A percentile compares a stretch with the other conserved stretches of the same genome.
These are phyloP conservation scores for Dactylellina drechsleri DNA, from an alignment of 2,329 filamentous ascomycete species.

Conservation along the genomic window DNA sequence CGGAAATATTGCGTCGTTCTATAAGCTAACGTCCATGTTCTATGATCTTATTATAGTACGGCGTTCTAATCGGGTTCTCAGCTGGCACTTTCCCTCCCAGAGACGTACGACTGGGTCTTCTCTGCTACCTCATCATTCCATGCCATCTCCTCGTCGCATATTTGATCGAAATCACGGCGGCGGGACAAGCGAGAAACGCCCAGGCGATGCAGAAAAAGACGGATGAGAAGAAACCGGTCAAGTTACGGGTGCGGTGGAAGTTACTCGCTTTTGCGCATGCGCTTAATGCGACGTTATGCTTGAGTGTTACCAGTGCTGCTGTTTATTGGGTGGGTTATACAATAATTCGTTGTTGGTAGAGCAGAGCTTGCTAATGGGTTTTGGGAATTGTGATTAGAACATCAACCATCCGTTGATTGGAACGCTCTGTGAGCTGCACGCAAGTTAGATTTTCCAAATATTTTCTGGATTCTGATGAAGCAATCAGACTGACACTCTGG, in stretches of 20 bases:
- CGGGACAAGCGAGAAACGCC: constrained; percentile 77
- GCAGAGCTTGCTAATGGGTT: too few species aligned
- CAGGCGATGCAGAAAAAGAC: constrained; percentile 69
- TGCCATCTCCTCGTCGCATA: constrained; percentile 91
- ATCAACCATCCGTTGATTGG: constrained; percentile 95
- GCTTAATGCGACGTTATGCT: constrained; percentile 82
- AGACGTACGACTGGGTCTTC: constrained; percentile 78
- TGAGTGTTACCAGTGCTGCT: constrained; percentile 81
- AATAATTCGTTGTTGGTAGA: neutral
- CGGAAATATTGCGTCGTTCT: too few species aligned
- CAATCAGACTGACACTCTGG: neutral
- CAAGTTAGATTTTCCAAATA: constrained; percentile 61
- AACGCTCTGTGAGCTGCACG: constrained; percentile 87
- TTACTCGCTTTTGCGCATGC: constrained; percentile 82
- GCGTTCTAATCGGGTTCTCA: constrained; percentile 88
- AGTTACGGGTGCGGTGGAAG: constrained; percentile 80
- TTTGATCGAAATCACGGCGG: constrained; percentile 84
- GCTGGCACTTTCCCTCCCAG: constrained; percentile 86
- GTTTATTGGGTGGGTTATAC: constrained; percentile 70
- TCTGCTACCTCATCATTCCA: constrained; percentile 86
- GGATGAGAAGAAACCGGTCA: constrained; percentile 70
- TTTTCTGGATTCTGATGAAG: neutral
- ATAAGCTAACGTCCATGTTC: too few species aligned
- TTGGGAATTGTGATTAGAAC: constrained; percentile 63
- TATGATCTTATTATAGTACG: constrained; percentile 71